Percentiles rank a stretch among this genome's conserved stretches.
Conservation (phyloP, 2,329 filamentous ascomycete genomes). For the Colletotrichum trifolii region DNA sequence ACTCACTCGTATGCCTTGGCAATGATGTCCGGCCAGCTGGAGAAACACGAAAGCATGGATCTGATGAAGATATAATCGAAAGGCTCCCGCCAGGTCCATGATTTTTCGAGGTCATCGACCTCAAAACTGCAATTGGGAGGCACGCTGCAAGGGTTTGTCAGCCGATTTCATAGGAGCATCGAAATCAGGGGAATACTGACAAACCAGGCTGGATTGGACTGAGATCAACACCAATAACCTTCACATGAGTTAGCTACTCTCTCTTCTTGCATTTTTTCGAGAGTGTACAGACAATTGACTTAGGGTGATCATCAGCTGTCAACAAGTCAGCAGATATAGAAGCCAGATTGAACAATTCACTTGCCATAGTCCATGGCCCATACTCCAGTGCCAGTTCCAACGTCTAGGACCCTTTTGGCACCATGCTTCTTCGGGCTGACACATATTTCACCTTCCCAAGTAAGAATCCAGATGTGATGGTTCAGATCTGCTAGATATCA, state of each 20-base stretch:
- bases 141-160: conserved; percentile 39
- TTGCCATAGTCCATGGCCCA: conserved; percentile 43
- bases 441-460: conserved; percentile 44
- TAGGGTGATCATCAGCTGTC: conserved; percentile 44
- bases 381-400: conserved; percentile 41
- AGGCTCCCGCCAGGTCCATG: conserved; percentile 45
- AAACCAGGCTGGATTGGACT: conserved; percentile 48
- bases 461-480: conserved; percentile 48
- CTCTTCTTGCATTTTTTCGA: too few species aligned
- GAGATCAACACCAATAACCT: conserved; percentile 46
- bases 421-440: conserved; percentile 41
- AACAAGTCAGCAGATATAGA: conserved; percentile 26
- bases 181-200: conserved; percentile 37
- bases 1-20: conserved; percentile 40
- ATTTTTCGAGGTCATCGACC: conserved; percentile 48
- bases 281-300: conserved; percentile 40
- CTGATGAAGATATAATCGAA: conserved; percentile 46
- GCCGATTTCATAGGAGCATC: not conserved
- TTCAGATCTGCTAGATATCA: conserved; percentile 44
- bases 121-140: conserved; percentile 58
- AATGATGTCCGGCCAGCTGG: conserved; percentile 44
- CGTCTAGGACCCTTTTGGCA: conserved; percentile 38
- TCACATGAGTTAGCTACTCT: not conserved
- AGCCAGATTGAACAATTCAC: not conserved
- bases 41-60: conserved; percentile 3